These are phyloP conservation scores for Naganishia antarctica DNA, from an alignment of 768 basidiomycete species.

Conservation along the genomic window DNA sequence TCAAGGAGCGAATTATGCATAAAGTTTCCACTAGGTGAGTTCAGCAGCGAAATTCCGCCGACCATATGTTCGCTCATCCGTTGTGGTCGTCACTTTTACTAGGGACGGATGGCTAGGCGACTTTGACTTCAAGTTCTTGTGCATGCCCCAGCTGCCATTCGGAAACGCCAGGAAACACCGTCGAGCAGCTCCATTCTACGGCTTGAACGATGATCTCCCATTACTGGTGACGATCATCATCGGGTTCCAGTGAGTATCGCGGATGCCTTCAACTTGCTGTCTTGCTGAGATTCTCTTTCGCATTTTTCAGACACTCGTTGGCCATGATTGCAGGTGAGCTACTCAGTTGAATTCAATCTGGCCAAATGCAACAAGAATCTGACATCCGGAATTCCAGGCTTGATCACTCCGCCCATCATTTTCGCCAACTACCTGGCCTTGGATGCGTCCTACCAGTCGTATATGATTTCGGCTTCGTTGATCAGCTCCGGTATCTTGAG, in stretches of 20 bases:
- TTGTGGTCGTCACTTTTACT: neutral
- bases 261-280: conserved; percentile 51
- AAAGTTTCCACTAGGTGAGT: conserved; percentile 27
- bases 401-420: conserved; percentile 79
- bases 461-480: conserved; percentile 74
- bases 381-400: conserved; percentile 48
- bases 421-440: conserved; percentile 63
- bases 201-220: conserved; percentile 66
- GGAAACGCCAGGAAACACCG: conserved; percentile 44
- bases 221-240: conserved; percentile 66
- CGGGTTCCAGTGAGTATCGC: conserved; percentile 51
- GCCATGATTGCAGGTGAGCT: conserved; percentile 63
- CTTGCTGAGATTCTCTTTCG: neutral
- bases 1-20: conserved; percentile 3
- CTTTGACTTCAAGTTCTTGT: conserved; percentile 71
- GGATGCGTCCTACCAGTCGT: conserved; percentile 60
- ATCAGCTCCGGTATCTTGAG: conserved; percentile 57
- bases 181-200: conserved; percentile 66
- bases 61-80: too few species aligned
- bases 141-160: conserved; percentile 65
- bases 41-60: neutral
- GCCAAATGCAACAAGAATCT: neutral
- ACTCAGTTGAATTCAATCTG: too few species aligned
- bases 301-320: conserved; percentile 56
- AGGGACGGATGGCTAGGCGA: conserved; percentile 74